Evolutionary conservation across 2,329 filamentous ascomycete species (phyloP).

Genomic region (Thyridium curvatum): DNA sequence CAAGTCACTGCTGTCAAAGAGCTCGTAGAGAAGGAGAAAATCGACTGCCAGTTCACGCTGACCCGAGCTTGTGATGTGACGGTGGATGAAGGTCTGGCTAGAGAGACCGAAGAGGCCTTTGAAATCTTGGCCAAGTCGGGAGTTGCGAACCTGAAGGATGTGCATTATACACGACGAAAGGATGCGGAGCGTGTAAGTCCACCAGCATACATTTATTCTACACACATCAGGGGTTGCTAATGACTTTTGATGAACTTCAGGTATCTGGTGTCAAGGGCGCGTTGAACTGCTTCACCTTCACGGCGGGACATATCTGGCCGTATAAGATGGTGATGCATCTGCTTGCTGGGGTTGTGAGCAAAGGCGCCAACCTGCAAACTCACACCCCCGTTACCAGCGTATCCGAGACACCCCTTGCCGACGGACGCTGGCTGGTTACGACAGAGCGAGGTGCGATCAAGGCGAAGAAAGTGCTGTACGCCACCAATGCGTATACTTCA

Average conservation of each 20-base stretch:
- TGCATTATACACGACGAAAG: conserved; percentile 16
- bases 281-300: conserved; percentile 21
- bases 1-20: conserved; percentile 19
- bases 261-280: conserved; percentile 25
- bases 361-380: conserved; percentile 16
- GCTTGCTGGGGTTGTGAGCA: conserved; percentile 9
- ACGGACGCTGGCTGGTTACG: conserved; percentile 8
- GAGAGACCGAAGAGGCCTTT: conserved; percentile 16
- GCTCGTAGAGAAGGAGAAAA: conserved; percentile 21
- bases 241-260: conserved; percentile 7
- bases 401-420: conserved; percentile 2
- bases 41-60: conserved; percentile 34
- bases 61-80: conserved; percentile 29
- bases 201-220: background rate
- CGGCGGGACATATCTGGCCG: conserved; percentile 15
- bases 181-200: conserved; percentile 5
- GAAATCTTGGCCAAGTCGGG: conserved; percentile 19
- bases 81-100: conserved; percentile 14
- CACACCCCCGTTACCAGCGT: conserved; percentile 12
- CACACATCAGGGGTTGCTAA: too few species aligned
- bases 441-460: conserved; percentile 10
- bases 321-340: conserved; percentile 21
- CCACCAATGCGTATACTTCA: conserved; percentile 22
- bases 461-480: conserved; percentile 15
- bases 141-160: conserved; percentile 17